Base-by-base conservation (phyloP, 208 protist genomes). In the Herpetomonas samuelpessoai region DNA sequence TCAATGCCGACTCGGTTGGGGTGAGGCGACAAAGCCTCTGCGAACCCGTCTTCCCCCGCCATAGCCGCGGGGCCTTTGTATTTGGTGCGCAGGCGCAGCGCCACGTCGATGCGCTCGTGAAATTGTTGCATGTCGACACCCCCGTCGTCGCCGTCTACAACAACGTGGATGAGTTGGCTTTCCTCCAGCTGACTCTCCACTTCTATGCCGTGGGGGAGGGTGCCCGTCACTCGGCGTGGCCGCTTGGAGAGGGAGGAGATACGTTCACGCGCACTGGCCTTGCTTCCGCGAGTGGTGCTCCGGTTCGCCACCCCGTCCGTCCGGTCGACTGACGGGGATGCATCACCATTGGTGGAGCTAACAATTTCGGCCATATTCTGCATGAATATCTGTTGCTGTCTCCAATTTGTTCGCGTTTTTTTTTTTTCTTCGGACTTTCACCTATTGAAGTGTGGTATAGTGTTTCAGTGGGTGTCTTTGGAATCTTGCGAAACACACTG, bases 81-180 rank as follows among this genome's bases (percentile, higher is more conserved):
- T 4, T 75, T 65, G 6, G 74, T 75, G 26, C 89, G 85, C 54
- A 91, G 73, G 28, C 75, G 61, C 28, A 93, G 24, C 2, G 84
- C 86, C 16, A 75, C 69, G 41, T 91, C 84, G 46, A 95, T 91
- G 57, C 83, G 85, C 61, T 88, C 74, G 71, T 93, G 78, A 19
- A 95, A 86, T 46, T 87, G 83, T 12, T 83, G 81, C 81, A 95
- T 89, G 45, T 85, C 79, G 18, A 95, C 86, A 4, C 89, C 89
- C 57, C 89, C 89, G 44, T 95, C 89, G 63, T 95, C 89, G 45
- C 86, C 89, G 68, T 95, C 89, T 62, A 95, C 91, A 27, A 93
- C 81, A 24, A 96, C 86, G 53, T 96, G 85, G 64, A 89, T 91
- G 75, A 92, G 86, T 10, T 85, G 64, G 1, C 72, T 72, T 54